Percentiles rank a stretch among this genome's conserved stretches.
phyloP scores from a whole-genome alignment of 495 filamentous ascomycete species.

The Neurospora sublineolata region DNA sequence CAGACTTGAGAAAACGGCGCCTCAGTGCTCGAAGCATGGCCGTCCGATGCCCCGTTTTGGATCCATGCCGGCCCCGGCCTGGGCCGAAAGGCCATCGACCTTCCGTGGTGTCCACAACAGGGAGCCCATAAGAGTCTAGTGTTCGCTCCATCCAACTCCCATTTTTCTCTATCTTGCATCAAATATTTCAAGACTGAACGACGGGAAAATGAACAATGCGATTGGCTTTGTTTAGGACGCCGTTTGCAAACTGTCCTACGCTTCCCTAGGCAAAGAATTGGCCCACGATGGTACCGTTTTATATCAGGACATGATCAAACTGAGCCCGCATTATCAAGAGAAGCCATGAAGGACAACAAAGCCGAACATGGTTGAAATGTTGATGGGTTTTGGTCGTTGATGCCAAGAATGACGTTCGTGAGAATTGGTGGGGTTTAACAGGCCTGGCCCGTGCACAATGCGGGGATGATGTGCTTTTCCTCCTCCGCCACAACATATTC shows the following conservation, averaged over 20 bases:
- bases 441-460: neutral
- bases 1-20: neutral
- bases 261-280: too few species aligned
- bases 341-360: too few species aligned
- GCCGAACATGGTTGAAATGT: neutral
- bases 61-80: neutral
- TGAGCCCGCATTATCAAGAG: too few species aligned
- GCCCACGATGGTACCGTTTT: too few species aligned
- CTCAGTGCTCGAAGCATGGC: slow-evolving; percentile 2
- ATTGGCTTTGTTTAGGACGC: neutral
- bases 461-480: neutral
- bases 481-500: neutral
- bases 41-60: neutral
- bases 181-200: too few species aligned
- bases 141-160: neutral
- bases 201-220: too few species aligned
- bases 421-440: neutral
- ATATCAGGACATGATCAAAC: too few species aligned
- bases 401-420: neutral
- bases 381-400: neutral
- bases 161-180: too few species aligned
- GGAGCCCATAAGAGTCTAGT: neutral
- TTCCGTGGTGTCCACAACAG: neutral
- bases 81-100: neutral
- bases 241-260: too few species aligned